These are phyloP conservation scores for Botrytis tulipae DNA, from an alignment of 2,329 filamentous ascomycete genomes.

Conservation along the genomic window DNA sequence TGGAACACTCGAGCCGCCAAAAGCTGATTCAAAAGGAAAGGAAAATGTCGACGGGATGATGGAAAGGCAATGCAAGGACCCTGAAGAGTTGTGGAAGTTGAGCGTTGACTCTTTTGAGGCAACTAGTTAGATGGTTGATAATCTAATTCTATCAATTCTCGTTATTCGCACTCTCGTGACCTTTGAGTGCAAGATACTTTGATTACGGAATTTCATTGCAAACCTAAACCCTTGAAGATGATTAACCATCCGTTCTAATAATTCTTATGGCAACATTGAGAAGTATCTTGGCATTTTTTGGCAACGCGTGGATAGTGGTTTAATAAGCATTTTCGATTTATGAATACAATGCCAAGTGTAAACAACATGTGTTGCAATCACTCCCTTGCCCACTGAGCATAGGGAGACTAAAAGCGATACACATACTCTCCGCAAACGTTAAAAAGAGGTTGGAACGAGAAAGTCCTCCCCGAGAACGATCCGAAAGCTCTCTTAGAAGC, in stretches of 20 bases:
- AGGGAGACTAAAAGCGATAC: too few relatives aligned
- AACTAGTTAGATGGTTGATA: not conserved
- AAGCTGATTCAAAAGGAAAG: not conserved
- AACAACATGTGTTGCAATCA: too few relatives aligned
- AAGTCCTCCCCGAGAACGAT: not conserved
- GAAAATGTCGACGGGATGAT: constrained; percentile 18
- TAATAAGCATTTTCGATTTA: not conserved
- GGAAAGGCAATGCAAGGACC: constrained; percentile 12
- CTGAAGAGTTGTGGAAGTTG: constrained; percentile 1
- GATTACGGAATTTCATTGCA: not conserved
- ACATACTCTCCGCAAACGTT: not conserved
- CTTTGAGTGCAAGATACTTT: not conserved
- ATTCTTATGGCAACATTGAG: not conserved
- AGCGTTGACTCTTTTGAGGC: constrained; percentile 12
- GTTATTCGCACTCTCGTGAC: not conserved
- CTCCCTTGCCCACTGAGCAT: not conserved
- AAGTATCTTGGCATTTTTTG: not conserved
- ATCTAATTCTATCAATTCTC: not conserved
- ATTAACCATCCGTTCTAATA: not conserved
- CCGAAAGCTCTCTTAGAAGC: not conserved
- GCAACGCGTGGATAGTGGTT: not conserved
- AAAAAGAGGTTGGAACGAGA: not conserved
- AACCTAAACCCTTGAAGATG: not conserved
- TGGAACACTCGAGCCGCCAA: constrained; percentile 17
- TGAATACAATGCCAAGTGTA: not conserved